These are phyloP conservation scores for Ophiognomonia clavigignenti-juglandacearum DNA, from an alignment of 2,329 filamentous ascomycete genomes.

Conservation along the genomic window DNA sequence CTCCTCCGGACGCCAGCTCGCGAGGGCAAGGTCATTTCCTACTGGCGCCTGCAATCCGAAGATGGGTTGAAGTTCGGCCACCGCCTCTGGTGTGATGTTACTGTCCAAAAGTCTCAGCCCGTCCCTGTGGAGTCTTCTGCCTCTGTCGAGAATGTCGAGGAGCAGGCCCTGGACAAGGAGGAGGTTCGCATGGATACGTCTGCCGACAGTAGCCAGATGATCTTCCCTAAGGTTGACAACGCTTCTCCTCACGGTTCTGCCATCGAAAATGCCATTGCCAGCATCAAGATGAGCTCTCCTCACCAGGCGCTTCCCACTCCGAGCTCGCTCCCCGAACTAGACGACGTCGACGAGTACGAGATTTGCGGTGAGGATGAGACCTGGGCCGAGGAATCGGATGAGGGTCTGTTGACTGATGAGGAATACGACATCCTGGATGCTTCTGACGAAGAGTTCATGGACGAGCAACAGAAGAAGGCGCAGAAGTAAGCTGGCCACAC, in stretches of 20 bases:
- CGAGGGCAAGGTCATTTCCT: constrained; percentile 79
- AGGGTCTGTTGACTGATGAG: constrained; percentile 90
- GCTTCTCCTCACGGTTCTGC: constrained; percentile 67
- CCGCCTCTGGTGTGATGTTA: constrained; percentile 90
- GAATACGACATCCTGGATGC: constrained; percentile 97
- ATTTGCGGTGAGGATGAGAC: constrained; percentile 53
- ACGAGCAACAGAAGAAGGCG: constrained; percentile 44
- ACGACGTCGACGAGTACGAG: constrained; percentile 43
- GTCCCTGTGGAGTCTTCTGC: constrained; percentile 20
- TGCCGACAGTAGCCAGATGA: constrained; percentile 64
- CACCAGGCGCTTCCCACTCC: no score
- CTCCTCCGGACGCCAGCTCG: constrained; percentile 75
- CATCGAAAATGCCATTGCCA: constrained; percentile 70
- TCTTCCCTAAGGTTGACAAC: constrained; percentile 94
- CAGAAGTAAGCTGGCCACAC: constrained; percentile 1
- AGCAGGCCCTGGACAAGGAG: constrained; percentile 48
- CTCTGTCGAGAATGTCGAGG: constrained; percentile 21
- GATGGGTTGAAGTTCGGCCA: constrained; percentile 84
- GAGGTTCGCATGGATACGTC: constrained; percentile 45
- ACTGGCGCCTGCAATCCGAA: constrained; percentile 87
- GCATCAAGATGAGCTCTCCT: no score
- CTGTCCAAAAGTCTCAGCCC: constrained; percentile 51
- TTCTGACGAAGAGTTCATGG: constrained; percentile 78
- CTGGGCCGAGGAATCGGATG: constrained; percentile 56
- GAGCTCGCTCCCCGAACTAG: constrained; percentile 41